Percentiles rank a stretch among this genome's conserved stretches.
phyloP scores from a whole-genome alignment of 2,329 filamentous ascomycete species.

The Colletotrichum zoysiae region DNA sequence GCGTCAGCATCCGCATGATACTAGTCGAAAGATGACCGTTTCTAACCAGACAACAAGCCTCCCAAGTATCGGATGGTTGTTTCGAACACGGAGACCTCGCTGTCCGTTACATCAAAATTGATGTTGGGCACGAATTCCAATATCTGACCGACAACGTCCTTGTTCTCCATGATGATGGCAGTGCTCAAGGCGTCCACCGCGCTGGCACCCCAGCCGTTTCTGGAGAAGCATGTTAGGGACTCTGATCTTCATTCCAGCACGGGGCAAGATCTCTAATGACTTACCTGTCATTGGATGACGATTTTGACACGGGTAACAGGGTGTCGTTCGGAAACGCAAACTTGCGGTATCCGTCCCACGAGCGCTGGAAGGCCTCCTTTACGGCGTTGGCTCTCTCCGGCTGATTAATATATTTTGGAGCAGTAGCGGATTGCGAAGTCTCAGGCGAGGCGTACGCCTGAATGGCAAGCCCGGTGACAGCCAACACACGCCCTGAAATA shows the following conservation, averaged over 20 bases:
- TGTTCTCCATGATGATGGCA: slow-evolving; percentile 80
- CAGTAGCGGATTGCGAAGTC: background rate
- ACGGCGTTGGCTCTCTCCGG: slow-evolving; percentile 68
- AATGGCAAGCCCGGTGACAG: slow-evolving; percentile 16
- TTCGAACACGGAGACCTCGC: slow-evolving; percentile 83
- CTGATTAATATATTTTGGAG: slow-evolving; percentile 47
- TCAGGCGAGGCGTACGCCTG: slow-evolving; percentile 25
- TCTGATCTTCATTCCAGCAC: background rate
- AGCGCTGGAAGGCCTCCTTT: slow-evolving; percentile 75
- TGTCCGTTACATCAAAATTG: slow-evolving; percentile 74
- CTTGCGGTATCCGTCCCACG: slow-evolving; percentile 79
- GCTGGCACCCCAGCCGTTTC: slow-evolving; percentile 87
- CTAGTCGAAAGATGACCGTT: background rate
- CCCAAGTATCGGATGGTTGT: slow-evolving; percentile 91
- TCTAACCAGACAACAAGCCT: slow-evolving; percentile 78
- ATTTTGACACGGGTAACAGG: slow-evolving; percentile 75
- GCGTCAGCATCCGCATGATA: background rate
- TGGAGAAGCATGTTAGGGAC: slow-evolving; percentile 51
- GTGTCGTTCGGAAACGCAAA: slow-evolving; percentile 85
- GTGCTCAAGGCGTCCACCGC: slow-evolving; percentile 86
- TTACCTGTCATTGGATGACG: slow-evolving; percentile 77
- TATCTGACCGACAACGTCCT: slow-evolving; percentile 76
- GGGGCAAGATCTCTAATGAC: slow-evolving; percentile 32
- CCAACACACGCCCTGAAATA: slow-evolving; percentile 10
- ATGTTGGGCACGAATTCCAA: slow-evolving; percentile 77